Evolutionary conservation across 176 grass and related monocot genomes (phyloP).

Genomic region (Tillandsia fasciculata): DNA sequence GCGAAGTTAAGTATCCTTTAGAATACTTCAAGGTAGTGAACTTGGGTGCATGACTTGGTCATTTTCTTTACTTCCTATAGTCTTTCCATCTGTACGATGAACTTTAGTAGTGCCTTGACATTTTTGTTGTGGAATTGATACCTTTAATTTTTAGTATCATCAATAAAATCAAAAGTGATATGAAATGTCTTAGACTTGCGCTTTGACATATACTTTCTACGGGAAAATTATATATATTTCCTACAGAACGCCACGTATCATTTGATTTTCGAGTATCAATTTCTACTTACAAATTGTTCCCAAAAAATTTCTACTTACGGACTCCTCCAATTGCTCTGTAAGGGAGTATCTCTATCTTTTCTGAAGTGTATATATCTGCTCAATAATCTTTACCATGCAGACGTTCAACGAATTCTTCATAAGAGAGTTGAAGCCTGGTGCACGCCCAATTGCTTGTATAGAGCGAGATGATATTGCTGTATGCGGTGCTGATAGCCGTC

Average conservation of each 20-base stretch:
- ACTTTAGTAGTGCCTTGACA: too few relatives aligned
- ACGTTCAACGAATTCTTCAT: conserved; percentile 98
- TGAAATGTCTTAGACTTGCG: neutral
- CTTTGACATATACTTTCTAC: neutral
- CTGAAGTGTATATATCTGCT: neutral
- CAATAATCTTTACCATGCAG: conserved; percentile 28
- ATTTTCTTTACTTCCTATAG: too few relatives aligned
- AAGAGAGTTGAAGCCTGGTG: conserved; percentile 67
- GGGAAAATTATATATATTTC: too few relatives aligned
- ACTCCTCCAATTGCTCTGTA: too few relatives aligned
- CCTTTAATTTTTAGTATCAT: too few relatives aligned
- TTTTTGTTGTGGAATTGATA: neutral
- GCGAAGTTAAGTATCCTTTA: conserved; percentile 69
- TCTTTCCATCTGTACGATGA: too few relatives aligned
- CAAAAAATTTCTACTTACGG: too few relatives aligned
- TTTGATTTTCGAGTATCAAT: too few relatives aligned
- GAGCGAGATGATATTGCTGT: conserved; percentile 54
- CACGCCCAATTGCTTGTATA: conserved; percentile 39
- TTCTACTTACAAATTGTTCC: too few relatives aligned
- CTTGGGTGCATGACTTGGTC: too few relatives aligned
- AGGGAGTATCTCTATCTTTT: neutral
- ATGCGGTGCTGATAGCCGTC: conserved; percentile 91
- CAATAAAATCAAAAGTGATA: neutral
- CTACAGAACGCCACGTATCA: too few relatives aligned
- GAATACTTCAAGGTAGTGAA: conserved; percentile 80